A percentile compares a stretch with the other conserved stretches of the same genome.
Evolutionary conservation across 805 yeast genomes (phyloP).

Genomic region (Kazachstania viticola): DNA sequence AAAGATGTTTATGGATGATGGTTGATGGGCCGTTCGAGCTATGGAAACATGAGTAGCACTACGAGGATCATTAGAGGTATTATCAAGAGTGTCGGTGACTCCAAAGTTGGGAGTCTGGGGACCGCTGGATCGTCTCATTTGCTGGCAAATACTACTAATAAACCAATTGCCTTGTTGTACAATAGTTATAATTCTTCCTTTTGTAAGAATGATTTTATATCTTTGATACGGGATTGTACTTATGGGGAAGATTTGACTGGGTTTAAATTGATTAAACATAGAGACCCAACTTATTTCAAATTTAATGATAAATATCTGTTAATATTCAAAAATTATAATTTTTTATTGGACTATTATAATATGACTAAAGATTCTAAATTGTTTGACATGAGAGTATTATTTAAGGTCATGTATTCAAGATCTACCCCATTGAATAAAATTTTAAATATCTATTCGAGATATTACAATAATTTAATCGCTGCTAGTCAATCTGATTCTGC

Average conservation of each 20-base stretch:
- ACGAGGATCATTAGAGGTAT: no score
- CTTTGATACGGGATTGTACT: constrained; percentile 8
- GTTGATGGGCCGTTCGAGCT: no score
- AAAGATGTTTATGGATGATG: no score
- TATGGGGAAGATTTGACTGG: not conserved
- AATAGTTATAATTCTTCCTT: constrained; percentile 17
- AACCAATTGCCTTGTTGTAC: not conserved
- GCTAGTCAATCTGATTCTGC: constrained; percentile 12
- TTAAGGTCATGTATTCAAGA: constrained; percentile 3
- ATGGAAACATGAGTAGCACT: no score
- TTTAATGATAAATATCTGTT: constrained; percentile 20
- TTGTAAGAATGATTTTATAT: constrained; percentile 11
- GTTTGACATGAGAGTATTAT: constrained; percentile 12
- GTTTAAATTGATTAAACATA: constrained; percentile 12
- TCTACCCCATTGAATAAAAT: not conserved
- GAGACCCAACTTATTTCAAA: constrained; percentile 23
- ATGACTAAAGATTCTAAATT: constrained; percentile 9
- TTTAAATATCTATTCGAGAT: constrained; percentile 1
- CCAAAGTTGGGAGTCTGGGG: no score
- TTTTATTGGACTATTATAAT: constrained; percentile 8
- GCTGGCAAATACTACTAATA: not conserved
- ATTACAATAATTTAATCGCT: constrained; percentile 9
- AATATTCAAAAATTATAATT: constrained; percentile 11
- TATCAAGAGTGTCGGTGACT: no score
- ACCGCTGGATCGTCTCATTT: no score